These are phyloP conservation scores for Schrenkiella parvula DNA, from an alignment of 345 rosid genomes.

Conservation along the genomic window DNA sequence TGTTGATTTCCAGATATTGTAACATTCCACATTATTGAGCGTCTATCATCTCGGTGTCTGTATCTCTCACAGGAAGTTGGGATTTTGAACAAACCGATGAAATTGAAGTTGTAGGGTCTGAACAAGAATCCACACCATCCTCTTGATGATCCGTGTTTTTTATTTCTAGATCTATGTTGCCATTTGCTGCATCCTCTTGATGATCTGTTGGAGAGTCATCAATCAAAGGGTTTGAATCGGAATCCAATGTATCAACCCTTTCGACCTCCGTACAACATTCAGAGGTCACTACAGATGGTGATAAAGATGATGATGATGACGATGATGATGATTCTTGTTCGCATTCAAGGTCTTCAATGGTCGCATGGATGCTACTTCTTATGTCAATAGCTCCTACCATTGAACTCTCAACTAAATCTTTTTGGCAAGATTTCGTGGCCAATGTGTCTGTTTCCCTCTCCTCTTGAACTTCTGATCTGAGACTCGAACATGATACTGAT, in stretches of 20 bases:
- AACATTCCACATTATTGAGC: slow-evolving; percentile 7
- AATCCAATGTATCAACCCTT: slow-evolving; percentile 17
- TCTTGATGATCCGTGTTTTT: neutral
- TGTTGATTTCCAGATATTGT: neutral
- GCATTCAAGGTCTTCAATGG: slow-evolving; percentile 24
- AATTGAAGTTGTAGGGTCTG: neutral
- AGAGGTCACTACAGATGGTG: slow-evolving; percentile 13
- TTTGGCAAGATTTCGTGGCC: slow-evolving; percentile 27
- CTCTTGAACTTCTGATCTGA: slow-evolving; percentile 37
- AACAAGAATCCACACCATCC: neutral
- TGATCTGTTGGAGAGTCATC: slow-evolving; percentile 4
- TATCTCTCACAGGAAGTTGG: neutral
- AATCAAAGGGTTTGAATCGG: slow-evolving; percentile 14
- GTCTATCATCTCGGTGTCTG: slow-evolving; percentile 17
- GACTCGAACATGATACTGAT: slow-evolving; percentile 31
- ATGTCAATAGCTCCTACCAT: neutral
- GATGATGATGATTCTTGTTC: slow-evolving; percentile 14
- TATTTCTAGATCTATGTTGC: slow-evolving; percentile 2
- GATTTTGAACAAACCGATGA: neutral
- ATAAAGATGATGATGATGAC: neutral
- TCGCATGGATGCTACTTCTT: neutral
- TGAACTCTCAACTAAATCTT: slow-evolving; percentile 30
- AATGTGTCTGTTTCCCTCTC: slow-evolving; percentile 30
- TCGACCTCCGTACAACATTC: slow-evolving; percentile 1
- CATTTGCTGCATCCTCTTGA: slow-evolving; percentile 6